Evolutionary conservation across 106 monocot genomes (phyloP).

Genomic region (Alisma plantagoaquatica): DNA sequence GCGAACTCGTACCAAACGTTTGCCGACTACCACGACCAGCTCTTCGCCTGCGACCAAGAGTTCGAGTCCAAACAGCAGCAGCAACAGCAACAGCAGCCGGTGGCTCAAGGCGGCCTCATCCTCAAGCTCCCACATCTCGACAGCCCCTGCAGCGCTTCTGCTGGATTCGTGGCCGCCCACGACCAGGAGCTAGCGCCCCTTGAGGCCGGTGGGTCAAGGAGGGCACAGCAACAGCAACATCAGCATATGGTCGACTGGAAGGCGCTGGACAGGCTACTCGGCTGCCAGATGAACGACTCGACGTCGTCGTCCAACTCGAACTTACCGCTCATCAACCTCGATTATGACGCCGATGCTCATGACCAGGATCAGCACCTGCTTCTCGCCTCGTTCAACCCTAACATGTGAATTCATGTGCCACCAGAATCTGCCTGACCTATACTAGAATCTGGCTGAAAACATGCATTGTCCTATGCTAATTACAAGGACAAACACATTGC

Average conservation of each 20-base stretch:
- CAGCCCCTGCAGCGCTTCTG: conserved; percentile 5
- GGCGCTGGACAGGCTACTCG: conserved; percentile 13
- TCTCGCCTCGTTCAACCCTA: no score
- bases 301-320: conserved; percentile 7
- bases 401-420: no score
- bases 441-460: no score
- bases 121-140: conserved; percentile 22
- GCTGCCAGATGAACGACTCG: conserved; percentile 4
- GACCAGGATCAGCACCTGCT: background rate
- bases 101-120: conserved; percentile 2
- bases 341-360: background rate
- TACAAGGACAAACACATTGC: no score
- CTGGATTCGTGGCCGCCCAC: no score
- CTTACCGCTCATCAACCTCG: background rate
- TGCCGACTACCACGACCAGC: conserved; percentile 2
- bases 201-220: background rate
- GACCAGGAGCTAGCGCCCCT: background rate
- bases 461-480: no score
- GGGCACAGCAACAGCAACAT: background rate
- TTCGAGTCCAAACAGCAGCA: conserved; percentile 8
- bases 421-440: no score
- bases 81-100: background rate
- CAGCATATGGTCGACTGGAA: conserved; percentile 29
- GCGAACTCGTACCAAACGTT: background rate
- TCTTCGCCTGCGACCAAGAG: background rate